Evolutionary conservation across 306 rosid species (phyloP).

Genomic region (Rosa persica): DNA sequence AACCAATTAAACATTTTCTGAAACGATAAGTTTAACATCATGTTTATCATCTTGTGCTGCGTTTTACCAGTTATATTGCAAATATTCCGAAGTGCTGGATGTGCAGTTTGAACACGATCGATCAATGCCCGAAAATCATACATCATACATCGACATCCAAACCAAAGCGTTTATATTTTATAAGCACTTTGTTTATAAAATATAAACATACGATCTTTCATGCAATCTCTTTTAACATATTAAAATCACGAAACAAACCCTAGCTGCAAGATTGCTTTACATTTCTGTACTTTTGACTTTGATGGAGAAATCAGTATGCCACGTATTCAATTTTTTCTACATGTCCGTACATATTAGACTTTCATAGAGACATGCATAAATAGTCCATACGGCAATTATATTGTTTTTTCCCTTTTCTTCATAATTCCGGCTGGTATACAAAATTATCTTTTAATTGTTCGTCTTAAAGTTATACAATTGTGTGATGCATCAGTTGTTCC

Average conservation of each 20-base stretch:
- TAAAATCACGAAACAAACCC: not conserved
- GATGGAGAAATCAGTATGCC: not conserved
- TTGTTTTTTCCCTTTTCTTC: too few species aligned
- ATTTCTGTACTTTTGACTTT: not conserved
- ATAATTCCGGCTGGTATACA: not conserved
- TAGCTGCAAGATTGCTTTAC: not conserved
- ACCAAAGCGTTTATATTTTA: not conserved
- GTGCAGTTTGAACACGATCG: too few species aligned
- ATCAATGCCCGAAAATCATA: too few species aligned
- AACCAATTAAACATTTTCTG: too few species aligned
- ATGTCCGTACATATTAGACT: not conserved
- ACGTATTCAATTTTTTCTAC: not conserved
- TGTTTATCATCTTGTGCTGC: not conserved
- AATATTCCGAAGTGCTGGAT: too few species aligned
- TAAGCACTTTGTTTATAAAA: not conserved
- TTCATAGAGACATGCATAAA: not conserved
- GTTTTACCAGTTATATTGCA: too few species aligned
- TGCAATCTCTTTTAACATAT: not conserved
- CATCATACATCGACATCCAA: not conserved
- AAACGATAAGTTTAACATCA: not conserved
- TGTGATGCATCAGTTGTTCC: too few species aligned
- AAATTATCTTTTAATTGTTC: too few species aligned
- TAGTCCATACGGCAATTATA: not conserved
- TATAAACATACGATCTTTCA: not conserved
- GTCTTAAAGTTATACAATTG: not conserved